Evolutionary conservation across 2,329 filamentous ascomycete species (phyloP).

Genomic region (Aureobasidium sp.): DNA sequence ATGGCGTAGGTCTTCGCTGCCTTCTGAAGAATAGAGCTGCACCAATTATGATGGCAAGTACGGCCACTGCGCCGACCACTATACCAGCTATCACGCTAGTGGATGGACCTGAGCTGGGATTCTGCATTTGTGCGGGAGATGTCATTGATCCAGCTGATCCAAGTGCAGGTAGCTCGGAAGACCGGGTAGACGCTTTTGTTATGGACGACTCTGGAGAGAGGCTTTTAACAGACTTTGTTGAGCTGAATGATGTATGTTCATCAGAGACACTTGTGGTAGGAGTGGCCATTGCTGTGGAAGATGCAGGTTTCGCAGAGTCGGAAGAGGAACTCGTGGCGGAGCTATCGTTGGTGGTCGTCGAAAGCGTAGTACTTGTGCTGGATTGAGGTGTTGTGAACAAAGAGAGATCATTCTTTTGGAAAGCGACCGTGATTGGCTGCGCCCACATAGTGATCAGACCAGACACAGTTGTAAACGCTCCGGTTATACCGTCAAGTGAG

Average conservation of each 20-base stretch:
- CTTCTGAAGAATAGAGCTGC: neutral
- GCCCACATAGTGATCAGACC: constrained; percentile 27
- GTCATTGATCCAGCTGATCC: neutral
- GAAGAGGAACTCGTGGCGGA: neutral
- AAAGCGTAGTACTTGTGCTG: neutral
- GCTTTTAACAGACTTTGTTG: neutral
- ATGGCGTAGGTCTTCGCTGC: neutral
- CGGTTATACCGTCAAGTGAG: constrained; percentile 9
- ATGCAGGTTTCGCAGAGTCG: neutral
- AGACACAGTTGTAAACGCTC: constrained; percentile 14
- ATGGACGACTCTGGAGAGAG: neutral
- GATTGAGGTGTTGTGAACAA: constrained; percentile 16
- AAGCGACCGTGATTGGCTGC: constrained; percentile 20
- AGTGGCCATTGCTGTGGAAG: neutral
- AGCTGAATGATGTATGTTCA: neutral
- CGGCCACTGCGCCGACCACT: neutral
- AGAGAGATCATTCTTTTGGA: constrained; percentile 14
- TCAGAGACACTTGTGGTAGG: neutral
- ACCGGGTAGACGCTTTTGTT: neutral
- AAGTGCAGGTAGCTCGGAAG: neutral
- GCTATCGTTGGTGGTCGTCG: neutral
- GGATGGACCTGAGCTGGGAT: neutral
- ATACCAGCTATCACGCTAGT: neutral
- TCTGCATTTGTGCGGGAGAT: neutral
- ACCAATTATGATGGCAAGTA: neutral